phyloP scores from a whole-genome alignment of 768 basidiomycete genomes.

The Russula virescens region DNA sequence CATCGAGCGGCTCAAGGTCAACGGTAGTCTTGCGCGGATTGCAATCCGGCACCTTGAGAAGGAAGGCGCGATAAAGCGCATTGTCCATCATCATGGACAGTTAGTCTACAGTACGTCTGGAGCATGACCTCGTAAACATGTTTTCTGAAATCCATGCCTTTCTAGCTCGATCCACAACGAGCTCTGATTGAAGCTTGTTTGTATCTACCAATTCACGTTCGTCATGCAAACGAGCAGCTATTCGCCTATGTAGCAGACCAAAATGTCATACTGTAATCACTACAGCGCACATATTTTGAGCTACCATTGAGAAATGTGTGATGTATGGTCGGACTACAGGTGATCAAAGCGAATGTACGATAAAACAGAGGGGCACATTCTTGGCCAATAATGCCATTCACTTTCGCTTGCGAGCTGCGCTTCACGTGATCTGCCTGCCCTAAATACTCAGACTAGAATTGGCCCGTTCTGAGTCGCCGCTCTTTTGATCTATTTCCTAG shows the following conservation, averaged over 20 bases:
- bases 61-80: constrained; percentile 90
- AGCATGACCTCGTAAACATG: constrained; percentile 7
- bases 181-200: constrained; percentile 19
- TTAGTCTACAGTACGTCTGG: constrained; percentile 85
- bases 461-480: not conserved
- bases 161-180: constrained; percentile 25
- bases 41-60: constrained; percentile 90
- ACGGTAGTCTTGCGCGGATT: constrained; percentile 87
- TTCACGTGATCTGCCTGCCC: constrained; percentile 1
- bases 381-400: no score
- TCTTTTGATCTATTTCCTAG: not conserved
- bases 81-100: constrained; percentile 93
- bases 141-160: not conserved
- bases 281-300: not conserved
- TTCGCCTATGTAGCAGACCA: constrained; percentile 3
- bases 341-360: not conserved
- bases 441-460: not conserved
- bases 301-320: not conserved
- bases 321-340: not conserved
- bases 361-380: no score
- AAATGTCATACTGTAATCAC: not conserved
- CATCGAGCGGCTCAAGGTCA: constrained; percentile 97
- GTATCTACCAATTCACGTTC: no score
- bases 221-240: constrained; percentile 19
- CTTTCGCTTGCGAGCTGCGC: not conserved